A percentile compares a stretch with the other conserved stretches of the same genome.
phyloP scores from a whole-genome alignment of 306 rosid species.

The Lathyrus tuberosus region DNA sequence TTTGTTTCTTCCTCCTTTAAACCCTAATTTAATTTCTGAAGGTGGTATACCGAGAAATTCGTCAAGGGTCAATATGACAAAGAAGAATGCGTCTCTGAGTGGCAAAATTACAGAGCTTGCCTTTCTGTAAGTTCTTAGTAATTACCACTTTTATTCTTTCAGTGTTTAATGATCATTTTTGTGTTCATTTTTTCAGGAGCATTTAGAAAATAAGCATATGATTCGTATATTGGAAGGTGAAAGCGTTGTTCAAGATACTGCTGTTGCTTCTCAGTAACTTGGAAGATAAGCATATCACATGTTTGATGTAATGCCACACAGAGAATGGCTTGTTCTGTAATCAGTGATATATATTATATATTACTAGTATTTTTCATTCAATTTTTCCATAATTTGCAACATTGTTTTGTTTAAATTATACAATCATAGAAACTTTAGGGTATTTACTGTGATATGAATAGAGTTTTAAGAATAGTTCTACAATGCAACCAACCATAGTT shows the following conservation, averaged over 20 bases:
- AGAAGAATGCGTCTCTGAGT: conserved; percentile 71
- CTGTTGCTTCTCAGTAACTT: conserved; percentile 38
- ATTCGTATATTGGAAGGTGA: conserved; percentile 78
- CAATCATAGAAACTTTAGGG: conserved; percentile 6
- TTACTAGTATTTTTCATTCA: neutral
- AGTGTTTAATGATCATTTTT: neutral
- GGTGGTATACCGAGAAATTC: conserved; percentile 83
- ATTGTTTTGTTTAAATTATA: conserved; percentile 13
- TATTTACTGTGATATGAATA: neutral
- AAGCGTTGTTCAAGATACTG: conserved; percentile 37
- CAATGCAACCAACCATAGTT: too few species aligned
- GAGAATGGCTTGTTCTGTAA: too few species aligned
- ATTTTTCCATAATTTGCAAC: neutral
- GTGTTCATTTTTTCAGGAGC: conserved; percentile 49
- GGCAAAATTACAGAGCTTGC: conserved; percentile 87
- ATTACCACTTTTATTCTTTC: neutral
- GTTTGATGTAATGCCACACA: neutral
- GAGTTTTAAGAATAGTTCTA: conserved; percentile 6
- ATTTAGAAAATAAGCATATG: conserved; percentile 71
- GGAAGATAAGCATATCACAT: conserved; percentile 3
- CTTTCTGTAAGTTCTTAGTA: conserved; percentile 56
- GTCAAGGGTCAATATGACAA: conserved; percentile 75
- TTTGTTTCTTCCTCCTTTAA: neutral
- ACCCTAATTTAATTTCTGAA: conserved; percentile 43
- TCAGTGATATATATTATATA: too few species aligned